Evolutionary conservation across 306 rosid species (phyloP), one percentile per base, ranked within the genome.

Genomic region (Ochetophila trinervis): DNA sequence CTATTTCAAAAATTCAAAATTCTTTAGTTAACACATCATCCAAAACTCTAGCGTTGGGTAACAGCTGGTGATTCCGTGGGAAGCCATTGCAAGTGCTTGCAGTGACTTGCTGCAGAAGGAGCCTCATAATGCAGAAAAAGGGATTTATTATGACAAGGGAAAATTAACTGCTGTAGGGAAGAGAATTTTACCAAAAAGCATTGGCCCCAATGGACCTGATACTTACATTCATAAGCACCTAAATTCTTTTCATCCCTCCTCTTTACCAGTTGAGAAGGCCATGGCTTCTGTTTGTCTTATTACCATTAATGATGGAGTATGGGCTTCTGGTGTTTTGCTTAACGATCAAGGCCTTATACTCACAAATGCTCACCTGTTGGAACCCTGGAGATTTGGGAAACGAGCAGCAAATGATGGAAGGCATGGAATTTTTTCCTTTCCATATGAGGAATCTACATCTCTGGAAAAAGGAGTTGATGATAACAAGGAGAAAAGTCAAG

Each of bases 31-130:
- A 82, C 85, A 68, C 83, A 74, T 89, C 85, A 77, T 78, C 79
- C 81, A 79, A 87, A 78, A 76, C 81, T 82, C 79, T 87, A 84
- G 90, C 78, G 82, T 78, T 84, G 84, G 86, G 74, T 87, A 77
- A 87, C 92, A 92, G 98, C 88, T 92, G 86, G 89, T 92, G 80
- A 79, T 92, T 84, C 96, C 98, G 30, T 92, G 98, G 98, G 91
- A 83, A 78, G 84, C 95, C 75, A 82, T 92, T 60, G 91, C 79
- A 69, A 75, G 57, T 69, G 85, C 96, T 76, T 83, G 88, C 62
- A 47, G 82, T 68, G 85, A 80, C 73, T 81, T 89, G 81, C 83
- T 92, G 78, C 78, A 9, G 59, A 78, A 65, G 66, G 77, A 70
- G 70, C 71, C 86, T 84, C 78, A 51, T 54, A 74, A 70, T 77